Conservation (phyloP, 148 eudicot genomes). For the Vaccinium darrowii region DNA sequence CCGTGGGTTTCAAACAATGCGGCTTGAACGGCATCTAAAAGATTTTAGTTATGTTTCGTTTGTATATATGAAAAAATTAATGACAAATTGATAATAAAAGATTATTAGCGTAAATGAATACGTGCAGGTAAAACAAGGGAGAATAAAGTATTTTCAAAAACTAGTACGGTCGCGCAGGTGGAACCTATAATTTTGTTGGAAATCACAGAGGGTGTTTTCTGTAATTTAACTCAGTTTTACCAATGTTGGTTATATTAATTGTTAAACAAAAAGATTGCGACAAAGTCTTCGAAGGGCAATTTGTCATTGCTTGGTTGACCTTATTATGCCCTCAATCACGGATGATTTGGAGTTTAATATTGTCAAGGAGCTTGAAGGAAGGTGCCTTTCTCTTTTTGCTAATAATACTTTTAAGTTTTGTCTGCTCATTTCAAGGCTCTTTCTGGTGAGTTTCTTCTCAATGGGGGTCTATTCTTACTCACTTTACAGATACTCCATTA, state of each 20-base stretch:
- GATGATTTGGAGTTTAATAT: constrained; percentile 6
- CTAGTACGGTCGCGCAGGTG: not conserved
- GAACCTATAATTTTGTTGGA: not conserved
- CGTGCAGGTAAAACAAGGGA: not conserved
- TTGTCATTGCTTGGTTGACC: constrained; percentile 7
- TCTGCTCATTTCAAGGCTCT: not conserved
- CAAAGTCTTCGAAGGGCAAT: not conserved
- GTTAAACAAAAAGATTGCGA: not conserved
- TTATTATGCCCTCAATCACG: not conserved
- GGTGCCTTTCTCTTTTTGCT: not conserved
- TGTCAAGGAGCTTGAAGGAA: not conserved
- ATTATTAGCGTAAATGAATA: too few species aligned
- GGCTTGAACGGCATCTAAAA: too few species aligned
- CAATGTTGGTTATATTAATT: not conserved
- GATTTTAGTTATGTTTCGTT: not conserved
- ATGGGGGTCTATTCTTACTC: not conserved
- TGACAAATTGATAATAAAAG: not conserved
- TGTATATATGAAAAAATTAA: not conserved
- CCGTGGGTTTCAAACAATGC: not conserved
- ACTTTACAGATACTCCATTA: not conserved
- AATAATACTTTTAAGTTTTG: not conserved
- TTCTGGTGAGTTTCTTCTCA: constrained; percentile 8
- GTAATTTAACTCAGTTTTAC: not conserved
- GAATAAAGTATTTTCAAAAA: not conserved
- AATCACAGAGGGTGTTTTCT: not conserved